Percentiles rank a stretch among this genome's conserved stretches.
Evolutionary conservation across 768 basidiomycete species (phyloP).

Genomic region (Pulveroboletus sp.): DNA sequence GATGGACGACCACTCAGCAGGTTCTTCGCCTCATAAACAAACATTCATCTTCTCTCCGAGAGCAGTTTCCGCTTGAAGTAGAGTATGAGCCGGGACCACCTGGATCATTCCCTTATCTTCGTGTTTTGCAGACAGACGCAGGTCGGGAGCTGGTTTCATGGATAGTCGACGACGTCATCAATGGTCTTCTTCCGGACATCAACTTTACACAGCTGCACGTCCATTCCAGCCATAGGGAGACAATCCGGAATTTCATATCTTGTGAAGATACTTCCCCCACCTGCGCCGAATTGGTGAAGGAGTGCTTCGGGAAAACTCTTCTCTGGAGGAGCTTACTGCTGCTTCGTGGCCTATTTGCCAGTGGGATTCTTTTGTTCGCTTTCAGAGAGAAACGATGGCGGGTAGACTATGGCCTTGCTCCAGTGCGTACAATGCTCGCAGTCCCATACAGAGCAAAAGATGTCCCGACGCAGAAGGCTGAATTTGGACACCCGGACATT

Average conservation of each 20-base stretch:
- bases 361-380: conserved; percentile 17
- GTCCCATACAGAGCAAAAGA: conserved; percentile 30
- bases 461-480: conserved; percentile 18
- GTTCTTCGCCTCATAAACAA: conserved; percentile 18
- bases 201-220: conserved; percentile 1
- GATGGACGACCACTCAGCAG: conserved; percentile 41
- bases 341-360: conserved; percentile 30
- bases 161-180: conserved; percentile 7
- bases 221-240: background rate
- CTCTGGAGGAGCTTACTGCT: no score
- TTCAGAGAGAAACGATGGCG: conserved; percentile 24
- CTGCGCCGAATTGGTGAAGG: no score
- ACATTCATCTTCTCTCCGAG: background rate
- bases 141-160: conserved; percentile 4
- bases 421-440: conserved; percentile 17
- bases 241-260: conserved; percentile 15
- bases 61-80: conserved; percentile 1
- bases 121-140: conserved; percentile 10
- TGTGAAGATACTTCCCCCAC: no score
- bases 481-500: conserved; percentile 29
- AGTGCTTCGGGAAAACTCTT: no score
- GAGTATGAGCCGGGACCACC: no score
- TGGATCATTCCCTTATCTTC: no score
- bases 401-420: conserved; percentile 22
- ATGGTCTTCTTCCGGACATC: no score